Evolutionary conservation across 2,329 filamentous ascomycete genomes (phyloP).

Genomic region (Sarocladiaceae sp.): DNA sequence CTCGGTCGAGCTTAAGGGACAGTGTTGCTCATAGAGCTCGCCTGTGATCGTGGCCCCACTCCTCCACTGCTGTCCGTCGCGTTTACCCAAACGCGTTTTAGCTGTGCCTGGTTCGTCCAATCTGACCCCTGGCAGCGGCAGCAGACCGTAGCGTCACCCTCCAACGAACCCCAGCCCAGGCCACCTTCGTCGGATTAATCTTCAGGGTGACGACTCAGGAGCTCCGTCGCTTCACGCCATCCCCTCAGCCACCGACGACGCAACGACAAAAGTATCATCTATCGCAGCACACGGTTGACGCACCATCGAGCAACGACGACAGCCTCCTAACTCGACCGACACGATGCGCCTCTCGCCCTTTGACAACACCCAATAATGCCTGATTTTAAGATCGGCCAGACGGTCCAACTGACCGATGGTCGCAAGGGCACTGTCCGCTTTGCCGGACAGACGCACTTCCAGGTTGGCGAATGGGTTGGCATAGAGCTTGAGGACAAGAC

Average conservation of each 20-base stretch:
- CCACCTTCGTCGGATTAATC: background rate
- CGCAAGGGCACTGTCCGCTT: constrained; percentile 76
- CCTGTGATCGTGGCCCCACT: no score
- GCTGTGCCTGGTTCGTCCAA: background rate
- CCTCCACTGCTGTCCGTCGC: no score
- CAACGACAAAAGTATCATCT: background rate
- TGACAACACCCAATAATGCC: constrained; percentile 40
- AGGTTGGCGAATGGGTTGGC: constrained; percentile 81
- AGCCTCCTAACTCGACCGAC: constrained; percentile 12
- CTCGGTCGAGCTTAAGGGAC: no score
- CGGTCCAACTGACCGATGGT: constrained; percentile 74
- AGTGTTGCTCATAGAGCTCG: no score
- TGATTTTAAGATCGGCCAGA: constrained; percentile 63
- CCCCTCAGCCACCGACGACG: background rate
- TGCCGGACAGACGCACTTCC: constrained; percentile 74
- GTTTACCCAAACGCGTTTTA: constrained; percentile 5
- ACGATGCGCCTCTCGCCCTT: constrained; percentile 26
- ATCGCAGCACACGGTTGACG: background rate
- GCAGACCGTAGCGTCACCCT: constrained; percentile 5
- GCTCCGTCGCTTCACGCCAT: background rate
- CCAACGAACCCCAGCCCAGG: background rate
- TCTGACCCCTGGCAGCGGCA: constrained; percentile 1
- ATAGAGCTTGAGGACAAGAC: constrained; percentile 77
- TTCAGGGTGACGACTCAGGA: constrained; percentile 3
- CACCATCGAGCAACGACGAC: constrained; percentile 7